Percentiles rank a stretch among this genome's conserved stretches.
These are phyloP conservation scores for Tuber indicum DNA, from an alignment of 495 filamentous ascomycete genomes.

Conservation along the genomic window DNA sequence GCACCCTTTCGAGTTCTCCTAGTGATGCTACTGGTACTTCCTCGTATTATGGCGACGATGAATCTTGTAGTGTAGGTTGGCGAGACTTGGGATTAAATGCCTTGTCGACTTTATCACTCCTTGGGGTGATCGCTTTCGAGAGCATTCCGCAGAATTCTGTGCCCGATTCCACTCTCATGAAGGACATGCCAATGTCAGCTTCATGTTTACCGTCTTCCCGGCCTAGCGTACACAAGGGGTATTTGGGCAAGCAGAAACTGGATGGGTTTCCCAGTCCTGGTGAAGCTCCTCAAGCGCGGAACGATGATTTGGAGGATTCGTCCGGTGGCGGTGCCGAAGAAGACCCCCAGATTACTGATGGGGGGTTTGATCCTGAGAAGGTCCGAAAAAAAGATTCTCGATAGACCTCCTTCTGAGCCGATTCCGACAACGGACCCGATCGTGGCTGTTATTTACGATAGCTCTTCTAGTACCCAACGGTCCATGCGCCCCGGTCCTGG, in stretches of 20 bases:
- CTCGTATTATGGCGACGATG: slow-evolving; percentile 28
- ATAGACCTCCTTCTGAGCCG: slow-evolving; percentile 12
- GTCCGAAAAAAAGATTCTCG: slow-evolving; percentile 19
- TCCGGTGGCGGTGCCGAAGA: slow-evolving; percentile 1
- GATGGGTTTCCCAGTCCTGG: background rate
- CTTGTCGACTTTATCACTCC: slow-evolving; percentile 8
- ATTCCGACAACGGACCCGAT: slow-evolving; percentile 22
- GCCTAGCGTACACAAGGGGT: slow-evolving; percentile 22
- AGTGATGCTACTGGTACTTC: slow-evolving; percentile 8
- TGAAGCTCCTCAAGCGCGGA: background rate
- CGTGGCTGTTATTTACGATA: slow-evolving; percentile 25
- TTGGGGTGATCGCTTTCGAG: slow-evolving; percentile 3
- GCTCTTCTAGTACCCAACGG: slow-evolving; percentile 10
- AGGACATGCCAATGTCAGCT: slow-evolving; percentile 25
- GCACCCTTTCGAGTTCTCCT: background rate
- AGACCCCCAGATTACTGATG: slow-evolving; percentile 9
- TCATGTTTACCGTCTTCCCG: slow-evolving; percentile 30
- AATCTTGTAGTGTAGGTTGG: background rate
- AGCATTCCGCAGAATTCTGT: slow-evolving; percentile 24
- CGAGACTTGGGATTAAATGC: slow-evolving; percentile 8
- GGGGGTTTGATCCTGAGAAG: slow-evolving; percentile 26
- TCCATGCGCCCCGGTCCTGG: slow-evolving; percentile 19
- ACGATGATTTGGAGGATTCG: slow-evolving; percentile 4
- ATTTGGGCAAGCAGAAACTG: background rate
- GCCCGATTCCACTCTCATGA: slow-evolving; percentile 27